These are phyloP conservation scores for Blastobotrys proliferans DNA, from an alignment of 1,139 yeast species.

Conservation along the genomic window DNA sequence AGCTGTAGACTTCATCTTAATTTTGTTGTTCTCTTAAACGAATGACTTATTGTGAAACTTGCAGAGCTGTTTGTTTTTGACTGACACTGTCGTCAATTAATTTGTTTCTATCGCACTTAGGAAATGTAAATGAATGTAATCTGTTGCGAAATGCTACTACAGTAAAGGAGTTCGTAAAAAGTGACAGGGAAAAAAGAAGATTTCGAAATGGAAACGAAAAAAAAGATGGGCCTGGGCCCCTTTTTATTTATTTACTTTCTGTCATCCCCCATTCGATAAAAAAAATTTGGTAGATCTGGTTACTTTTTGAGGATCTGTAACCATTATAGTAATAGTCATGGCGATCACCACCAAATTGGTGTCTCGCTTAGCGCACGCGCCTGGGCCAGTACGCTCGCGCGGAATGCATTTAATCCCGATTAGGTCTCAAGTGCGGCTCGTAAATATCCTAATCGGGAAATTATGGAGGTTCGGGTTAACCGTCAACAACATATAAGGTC, in stretches of 20 bases:
- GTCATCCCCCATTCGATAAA: too few species aligned
- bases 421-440: not conserved
- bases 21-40: not conserved
- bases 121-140: not conserved
- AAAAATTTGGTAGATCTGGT: too few species aligned
- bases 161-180: not conserved
- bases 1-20: not conserved
- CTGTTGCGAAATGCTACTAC: not conserved
- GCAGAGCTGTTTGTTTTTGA: too few species aligned
- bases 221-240: conserved; percentile 1
- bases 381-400: not conserved
- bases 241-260: conserved; percentile 2
- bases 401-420: too few species aligned
- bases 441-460: too few species aligned
- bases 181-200: conserved; percentile 2
- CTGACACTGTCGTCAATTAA: too few species aligned
- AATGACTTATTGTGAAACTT: not conserved
- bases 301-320: too few species aligned
- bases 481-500: too few species aligned
- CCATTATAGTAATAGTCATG: too few species aligned
- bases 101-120: not conserved
- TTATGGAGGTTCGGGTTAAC: too few species aligned
- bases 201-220: not conserved
- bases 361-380: not conserved
- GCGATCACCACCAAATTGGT: too few species aligned